These are phyloP conservation scores for Hortiboletus flavorubellus DNA, from an alignment of 768 basidiomycete species.

Conservation along the genomic window DNA sequence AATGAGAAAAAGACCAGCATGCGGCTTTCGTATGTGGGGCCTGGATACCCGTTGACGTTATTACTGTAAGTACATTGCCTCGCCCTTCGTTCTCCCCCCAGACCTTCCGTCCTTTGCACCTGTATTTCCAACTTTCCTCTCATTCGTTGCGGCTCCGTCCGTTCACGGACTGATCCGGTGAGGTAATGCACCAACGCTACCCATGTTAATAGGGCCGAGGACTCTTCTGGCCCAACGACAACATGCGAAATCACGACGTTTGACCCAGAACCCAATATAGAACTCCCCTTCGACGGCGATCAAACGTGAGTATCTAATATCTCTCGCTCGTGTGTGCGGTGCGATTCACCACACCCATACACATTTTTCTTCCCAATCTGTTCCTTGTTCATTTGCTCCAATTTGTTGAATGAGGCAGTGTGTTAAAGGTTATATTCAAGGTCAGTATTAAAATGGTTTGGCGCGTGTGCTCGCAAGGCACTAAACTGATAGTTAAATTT, in stretches of 20 bases:
- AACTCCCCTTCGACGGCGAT: constrained; percentile 73
- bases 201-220: constrained; percentile 55
- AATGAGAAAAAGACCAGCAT: constrained; percentile 73
- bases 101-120: neutral
- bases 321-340: neutral
- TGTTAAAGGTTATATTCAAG: constrained; percentile 84
- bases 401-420: constrained; percentile 36
- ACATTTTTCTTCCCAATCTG: neutral
- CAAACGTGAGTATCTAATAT: constrained; percentile 43
- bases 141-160: neutral
- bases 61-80: constrained; percentile 58
- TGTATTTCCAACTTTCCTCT: neutral
- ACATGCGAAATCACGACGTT: constrained; percentile 85
- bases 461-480: neutral
- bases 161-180: constrained; percentile 1
- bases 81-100: neutral
- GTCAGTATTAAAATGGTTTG: constrained; percentile 33
- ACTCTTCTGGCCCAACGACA: constrained; percentile 77
- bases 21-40: constrained; percentile 78
- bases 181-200: neutral
- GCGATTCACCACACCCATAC: constrained; percentile 7
- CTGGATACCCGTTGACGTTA: constrained; percentile 74
- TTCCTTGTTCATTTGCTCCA: neutral
- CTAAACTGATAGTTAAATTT: neutral
- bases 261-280: constrained; percentile 76